Base-by-base conservation (phyloP, 352 stramenopile genomes). In the Globisporangium radiosum region DNA sequence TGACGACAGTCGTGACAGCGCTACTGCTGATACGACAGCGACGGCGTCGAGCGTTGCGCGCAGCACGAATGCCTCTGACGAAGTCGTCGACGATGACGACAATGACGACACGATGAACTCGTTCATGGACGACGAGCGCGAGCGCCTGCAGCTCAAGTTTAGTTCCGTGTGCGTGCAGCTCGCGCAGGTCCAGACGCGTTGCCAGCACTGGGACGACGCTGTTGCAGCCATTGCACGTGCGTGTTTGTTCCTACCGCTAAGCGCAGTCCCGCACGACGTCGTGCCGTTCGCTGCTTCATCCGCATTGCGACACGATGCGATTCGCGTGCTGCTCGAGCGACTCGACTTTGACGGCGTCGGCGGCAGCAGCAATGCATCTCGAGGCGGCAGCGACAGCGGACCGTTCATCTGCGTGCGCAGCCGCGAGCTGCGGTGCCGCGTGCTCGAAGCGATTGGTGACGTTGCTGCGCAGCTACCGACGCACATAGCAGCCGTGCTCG, bases 111-210 rank as follows among this genome's bases (percentile, higher is more conserved):
- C 25, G 25, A 25, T 93, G 68, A 70, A 71, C 9, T 71, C 52
- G 7, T 94, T 92, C 55, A 88, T 94, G 78, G 65, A 84, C 36
- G 85, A 94, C 69, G 85, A 94, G 63, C 63, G 88, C 33, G 65
- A 62, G 14, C 77, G 85, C 6, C 66, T 94, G 9, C 71, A 87
- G 63, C 62, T 92, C 4, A 94, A 94, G 62, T 88, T 76, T 56
- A 83, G 76, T 37, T 90, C 85, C 7, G 73, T 81, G 13, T 90
- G 73, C 52, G 57, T 94, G 15, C 80, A 90, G 44, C 63, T 91
- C 19, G 68, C 69, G 1, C 70, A 71, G 0, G 54, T 85, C 17
- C 75, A 82, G 47, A 62, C 74, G 19, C 61, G 64, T 9, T 69
- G 67, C 49, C 45, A 63, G 7, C 64, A 72, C 13, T 89, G 76